A percentile compares a stretch with the other conserved stretches of the same genome.
Evolutionary conservation across 768 basidiomycete species (phyloP).

Genomic region (Termitomyces titanicus): DNA sequence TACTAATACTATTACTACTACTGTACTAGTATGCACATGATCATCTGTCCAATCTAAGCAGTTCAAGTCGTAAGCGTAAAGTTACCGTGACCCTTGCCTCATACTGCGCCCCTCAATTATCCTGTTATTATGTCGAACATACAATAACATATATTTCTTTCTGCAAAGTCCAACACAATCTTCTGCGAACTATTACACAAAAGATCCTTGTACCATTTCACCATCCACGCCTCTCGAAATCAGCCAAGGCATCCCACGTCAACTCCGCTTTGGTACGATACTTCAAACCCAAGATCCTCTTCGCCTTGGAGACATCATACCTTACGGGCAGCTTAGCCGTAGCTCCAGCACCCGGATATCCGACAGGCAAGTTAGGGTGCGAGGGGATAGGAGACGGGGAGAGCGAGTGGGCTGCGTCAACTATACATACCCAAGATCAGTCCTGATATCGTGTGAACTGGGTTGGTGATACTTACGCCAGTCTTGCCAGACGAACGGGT

Average conservation of each 20-base stretch:
- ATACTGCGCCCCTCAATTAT: not conserved
- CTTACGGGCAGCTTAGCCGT: constrained; percentile 20
- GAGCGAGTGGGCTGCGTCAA: constrained; percentile 34
- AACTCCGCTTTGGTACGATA: constrained; percentile 37
- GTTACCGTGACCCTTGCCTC: too few relatives aligned
- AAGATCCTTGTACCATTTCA: constrained; percentile 5
- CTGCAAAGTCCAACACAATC: not conserved
- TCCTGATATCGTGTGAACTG: not conserved
- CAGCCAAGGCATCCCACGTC: constrained; percentile 35
- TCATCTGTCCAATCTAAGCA: too few relatives aligned
- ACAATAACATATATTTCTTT: not conserved
- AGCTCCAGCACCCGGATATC: constrained; percentile 28
- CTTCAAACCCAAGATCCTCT: constrained; percentile 36
- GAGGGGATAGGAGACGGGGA: constrained; percentile 26
- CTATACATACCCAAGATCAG: constrained; percentile 14
- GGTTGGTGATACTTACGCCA: constrained; percentile 18
- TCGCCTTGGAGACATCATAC: constrained; percentile 35
- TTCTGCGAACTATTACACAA: not conserved
- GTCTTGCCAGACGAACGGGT: constrained; percentile 23
- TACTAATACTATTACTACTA: too few relatives aligned
- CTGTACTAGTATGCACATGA: too few relatives aligned
- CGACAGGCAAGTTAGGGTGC: constrained; percentile 24
- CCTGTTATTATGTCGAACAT: too few relatives aligned
- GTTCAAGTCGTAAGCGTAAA: too few relatives aligned
- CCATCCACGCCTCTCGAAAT: constrained; percentile 44